Base-by-base conservation (phyloP, 2,329 filamentous ascomycete species). In the Penicillium sp. region DNA sequence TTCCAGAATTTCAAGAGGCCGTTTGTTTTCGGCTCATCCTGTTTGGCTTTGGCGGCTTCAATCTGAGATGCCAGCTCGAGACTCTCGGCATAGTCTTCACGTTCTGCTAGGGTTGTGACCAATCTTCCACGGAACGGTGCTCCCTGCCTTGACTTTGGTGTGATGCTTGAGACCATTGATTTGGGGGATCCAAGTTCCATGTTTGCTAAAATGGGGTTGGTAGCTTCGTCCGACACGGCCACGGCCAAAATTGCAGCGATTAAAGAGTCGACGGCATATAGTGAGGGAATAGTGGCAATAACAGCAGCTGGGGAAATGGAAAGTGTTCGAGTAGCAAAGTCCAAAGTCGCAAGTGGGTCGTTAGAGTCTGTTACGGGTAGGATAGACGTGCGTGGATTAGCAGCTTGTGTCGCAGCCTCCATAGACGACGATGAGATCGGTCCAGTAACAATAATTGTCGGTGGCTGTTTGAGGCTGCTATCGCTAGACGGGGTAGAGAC, bases 181-280 rank as follows among this genome's bases (percentile, higher is more conserved):
- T 57, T 54, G 11, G 60, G 61, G 1, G 70, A 61, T 2, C 65
- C 60, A 11, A 75, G 57, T 4, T 65, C 58, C 68, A 78, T 76
- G 29, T 71, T 68, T 4, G 69, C 72, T 4, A 80, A 61, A 6
- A 76, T 67, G 0, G 68, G 68, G 26, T 74, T 78, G 1, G 74
- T 78, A 13, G 65, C 61, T 53, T 76, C 68, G 49, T 81, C 78
- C 1, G 76, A 74, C 52, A 78, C 70, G 1, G 77, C 77, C 16
- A 80, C 74, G 2, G 76, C 72, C 19, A 82, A 64, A 8, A 81
- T 69, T 4, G 79, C 75, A 1, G 77, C 74, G 45, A 82, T 66
- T 13, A 81, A 64, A 5, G 78, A 77, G 59, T 82, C 79, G 35
- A 81, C 76, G 8, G 76, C 75, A 56, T 81, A 81, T 29, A 80